These are phyloP conservation scores for Ustilago curta DNA, from an alignment of 1,284 basidiomycete genomes.

Conservation along the genomic window DNA sequence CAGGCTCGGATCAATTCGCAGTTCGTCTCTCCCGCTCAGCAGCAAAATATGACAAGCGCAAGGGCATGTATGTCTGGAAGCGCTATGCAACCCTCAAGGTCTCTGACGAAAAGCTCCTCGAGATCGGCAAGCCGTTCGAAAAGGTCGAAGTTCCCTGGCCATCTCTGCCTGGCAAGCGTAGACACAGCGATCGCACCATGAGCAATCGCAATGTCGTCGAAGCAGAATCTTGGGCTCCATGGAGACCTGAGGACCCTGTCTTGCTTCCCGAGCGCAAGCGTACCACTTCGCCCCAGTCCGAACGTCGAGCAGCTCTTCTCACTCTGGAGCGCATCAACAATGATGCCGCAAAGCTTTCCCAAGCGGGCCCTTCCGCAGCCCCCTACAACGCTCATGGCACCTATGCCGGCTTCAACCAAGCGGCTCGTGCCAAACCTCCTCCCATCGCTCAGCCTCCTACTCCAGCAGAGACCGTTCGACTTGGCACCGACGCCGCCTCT, in stretches of 20 bases:
- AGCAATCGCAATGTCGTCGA: slow-evolving; percentile 52
- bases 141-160: slow-evolving; percentile 67
- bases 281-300: slow-evolving; percentile 49
- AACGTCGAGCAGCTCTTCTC: slow-evolving; percentile 40
- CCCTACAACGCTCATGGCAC: slow-evolving; percentile 48
- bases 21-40: slow-evolving; percentile 57
- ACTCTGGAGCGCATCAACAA: slow-evolving; percentile 33
- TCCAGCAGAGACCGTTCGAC: slow-evolving; percentile 53
- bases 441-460: slow-evolving; percentile 65
- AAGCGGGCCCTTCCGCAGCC: slow-evolving; percentile 25
- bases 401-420: slow-evolving; percentile 52
- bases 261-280: slow-evolving; percentile 44
- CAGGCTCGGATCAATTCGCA: slow-evolving; percentile 58
- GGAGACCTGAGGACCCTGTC: slow-evolving; percentile 65
- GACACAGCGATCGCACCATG: slow-evolving; percentile 22
- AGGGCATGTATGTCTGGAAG: slow-evolving; percentile 63
- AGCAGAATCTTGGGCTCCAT: slow-evolving; percentile 63
- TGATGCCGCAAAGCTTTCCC: slow-evolving; percentile 15
- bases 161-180: slow-evolving; percentile 45
- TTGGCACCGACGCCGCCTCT: slow-evolving; percentile 36
- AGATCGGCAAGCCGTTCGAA: slow-evolving; percentile 48
- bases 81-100: slow-evolving; percentile 62
- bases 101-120: slow-evolving; percentile 39
- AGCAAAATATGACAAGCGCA: slow-evolving; percentile 53
- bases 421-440: slow-evolving; percentile 46